These are phyloP conservation scores for Gracilaria gracilis DNA, from an alignment of 23 red algal genomes.

Conservation along the genomic window DNA sequence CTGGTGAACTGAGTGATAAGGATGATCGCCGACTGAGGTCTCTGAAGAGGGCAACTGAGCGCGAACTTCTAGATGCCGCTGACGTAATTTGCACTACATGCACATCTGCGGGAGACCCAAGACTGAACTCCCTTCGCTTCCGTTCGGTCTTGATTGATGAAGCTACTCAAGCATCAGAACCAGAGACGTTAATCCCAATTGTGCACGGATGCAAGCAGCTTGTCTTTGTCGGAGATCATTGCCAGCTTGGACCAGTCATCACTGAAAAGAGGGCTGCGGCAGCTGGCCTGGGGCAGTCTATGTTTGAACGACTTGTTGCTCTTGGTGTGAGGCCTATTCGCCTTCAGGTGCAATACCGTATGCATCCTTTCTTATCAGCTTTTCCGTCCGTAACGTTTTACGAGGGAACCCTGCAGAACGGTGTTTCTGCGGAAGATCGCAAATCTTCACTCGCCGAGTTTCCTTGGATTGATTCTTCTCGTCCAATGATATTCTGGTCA, in stretches of 20 bases:
- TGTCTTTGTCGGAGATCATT: conserved; percentile 92
- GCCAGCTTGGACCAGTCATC: conserved; percentile 85
- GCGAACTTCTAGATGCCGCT: conserved; percentile 81
- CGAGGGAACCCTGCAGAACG: conserved; percentile 91
- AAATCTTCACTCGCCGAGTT: conserved; percentile 67
- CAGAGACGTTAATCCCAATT: conserved; percentile 91
- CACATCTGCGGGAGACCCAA: conserved; percentile 79
- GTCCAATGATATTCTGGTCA: conserved; percentile 93
- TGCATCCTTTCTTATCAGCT: conserved; percentile 92
- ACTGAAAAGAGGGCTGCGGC: conserved; percentile 91
- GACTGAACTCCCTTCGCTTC: conserved; percentile 74
- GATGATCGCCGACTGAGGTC: conserved; percentile 87
- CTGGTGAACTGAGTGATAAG: conserved; percentile 87
- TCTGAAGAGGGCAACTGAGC: conserved; percentile 75
- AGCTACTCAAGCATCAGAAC: conserved; percentile 89
- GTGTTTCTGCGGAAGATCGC: conserved; percentile 89
- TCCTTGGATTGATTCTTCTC: conserved; percentile 79
- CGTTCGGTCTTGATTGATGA: conserved; percentile 90
- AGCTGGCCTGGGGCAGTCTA: conserved; percentile 90
- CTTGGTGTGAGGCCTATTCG: conserved; percentile 87
- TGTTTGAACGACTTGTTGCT: conserved; percentile 90
- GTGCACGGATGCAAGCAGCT: conserved; percentile 95
- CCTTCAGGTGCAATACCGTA: conserved; percentile 94
- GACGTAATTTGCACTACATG: conserved; percentile 91
- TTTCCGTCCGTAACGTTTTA: conserved; percentile 98